phyloP scores from a whole-genome alignment of 192 early-diverging fungal species.

The Thamnidium elegans region DNA sequence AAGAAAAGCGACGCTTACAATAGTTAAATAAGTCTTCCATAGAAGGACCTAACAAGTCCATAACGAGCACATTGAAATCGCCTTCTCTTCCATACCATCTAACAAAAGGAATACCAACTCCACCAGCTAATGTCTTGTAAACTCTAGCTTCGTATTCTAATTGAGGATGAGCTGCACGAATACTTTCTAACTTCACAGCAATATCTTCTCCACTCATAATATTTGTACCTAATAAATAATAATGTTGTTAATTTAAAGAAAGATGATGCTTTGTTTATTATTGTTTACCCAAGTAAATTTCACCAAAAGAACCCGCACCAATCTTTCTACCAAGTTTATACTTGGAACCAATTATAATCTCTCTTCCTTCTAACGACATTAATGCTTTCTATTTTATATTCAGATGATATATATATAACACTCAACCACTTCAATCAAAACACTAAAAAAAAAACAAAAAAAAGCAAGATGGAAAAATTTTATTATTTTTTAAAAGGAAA shows the following conservation, averaged over 20 bases:
- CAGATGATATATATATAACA: not conserved
- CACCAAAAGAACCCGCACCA: slow-evolving; percentile 96
- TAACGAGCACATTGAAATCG: slow-evolving; percentile 84
- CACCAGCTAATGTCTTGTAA: slow-evolving; percentile 92
- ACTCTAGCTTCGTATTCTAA: slow-evolving; percentile 97
- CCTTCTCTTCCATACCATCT: slow-evolving; percentile 80
- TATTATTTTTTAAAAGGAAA: no score
- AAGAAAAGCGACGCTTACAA: slow-evolving; percentile 84
- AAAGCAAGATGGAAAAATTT: not conserved
- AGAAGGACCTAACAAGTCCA: slow-evolving; percentile 85
- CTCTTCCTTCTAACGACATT: slow-evolving; percentile 36
- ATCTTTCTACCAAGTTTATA: slow-evolving; percentile 94
- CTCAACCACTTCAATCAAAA: not conserved
- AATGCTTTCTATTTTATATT: not conserved
- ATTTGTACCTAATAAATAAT: slow-evolving; percentile 62
- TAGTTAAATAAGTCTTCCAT: slow-evolving; percentile 91
- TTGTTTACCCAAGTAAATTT: slow-evolving; percentile 84
- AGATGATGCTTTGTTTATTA: slow-evolving; percentile 1
- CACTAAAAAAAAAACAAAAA: not conserved
- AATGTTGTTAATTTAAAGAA: not conserved
- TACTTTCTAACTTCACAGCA: slow-evolving; percentile 93
- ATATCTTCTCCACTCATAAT: slow-evolving; percentile 92
- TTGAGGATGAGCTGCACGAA: slow-evolving; percentile 95
- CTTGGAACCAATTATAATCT: slow-evolving; percentile 87
- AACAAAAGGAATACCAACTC: slow-evolving; percentile 87